Percentiles rank a stretch among this genome's conserved stretches.
phyloP scores from a whole-genome alignment of 2,329 filamentous ascomycete species.

The Diatrype stigma region DNA sequence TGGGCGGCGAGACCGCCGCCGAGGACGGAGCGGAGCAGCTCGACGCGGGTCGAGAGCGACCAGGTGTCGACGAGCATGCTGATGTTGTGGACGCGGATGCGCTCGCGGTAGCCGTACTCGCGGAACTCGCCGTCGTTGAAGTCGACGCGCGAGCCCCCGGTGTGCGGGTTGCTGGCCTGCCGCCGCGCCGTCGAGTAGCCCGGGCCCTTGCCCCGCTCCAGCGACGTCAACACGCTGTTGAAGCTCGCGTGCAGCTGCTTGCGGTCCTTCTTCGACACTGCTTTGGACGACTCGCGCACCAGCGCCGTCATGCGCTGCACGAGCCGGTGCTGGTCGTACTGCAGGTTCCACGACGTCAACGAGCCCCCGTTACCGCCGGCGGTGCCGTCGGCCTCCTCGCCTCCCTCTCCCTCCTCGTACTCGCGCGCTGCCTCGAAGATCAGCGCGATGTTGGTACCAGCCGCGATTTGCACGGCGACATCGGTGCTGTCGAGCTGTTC shows the following conservation, averaged over 20 bases:
- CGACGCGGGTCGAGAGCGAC: slow-evolving; percentile 45
- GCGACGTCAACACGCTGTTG: slow-evolving; percentile 48
- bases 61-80: slow-evolving; percentile 46
- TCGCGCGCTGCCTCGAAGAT: slow-evolving; percentile 67
- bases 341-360: slow-evolving; percentile 37
- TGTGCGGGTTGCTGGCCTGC: slow-evolving; percentile 38
- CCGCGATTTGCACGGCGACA: slow-evolving; percentile 68
- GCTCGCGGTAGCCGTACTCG: slow-evolving; percentile 51
- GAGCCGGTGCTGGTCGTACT: slow-evolving; percentile 47
- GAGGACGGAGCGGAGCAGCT: slow-evolving; percentile 44
- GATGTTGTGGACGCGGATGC: slow-evolving; percentile 43
- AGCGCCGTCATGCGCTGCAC: slow-evolving; percentile 45
- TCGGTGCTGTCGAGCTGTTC: slow-evolving; percentile 79
- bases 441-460: slow-evolving; percentile 76
- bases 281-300: slow-evolving; percentile 43
- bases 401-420: slow-evolving; percentile 45
- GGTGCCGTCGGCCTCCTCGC: slow-evolving; percentile 34
- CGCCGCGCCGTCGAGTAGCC: slow-evolving; percentile 48
- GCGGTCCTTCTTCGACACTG: slow-evolving; percentile 46
- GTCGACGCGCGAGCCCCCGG: slow-evolving; percentile 35
- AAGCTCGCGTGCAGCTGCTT: slow-evolving; percentile 45
- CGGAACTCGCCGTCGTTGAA: slow-evolving; percentile 35
- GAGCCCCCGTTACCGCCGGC: background rate
- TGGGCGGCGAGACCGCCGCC: slow-evolving; percentile 40
- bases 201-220: slow-evolving; percentile 51